Evolutionary conservation across 257 asterid species (phyloP).

Genomic region (Solanum virginianum): DNA sequence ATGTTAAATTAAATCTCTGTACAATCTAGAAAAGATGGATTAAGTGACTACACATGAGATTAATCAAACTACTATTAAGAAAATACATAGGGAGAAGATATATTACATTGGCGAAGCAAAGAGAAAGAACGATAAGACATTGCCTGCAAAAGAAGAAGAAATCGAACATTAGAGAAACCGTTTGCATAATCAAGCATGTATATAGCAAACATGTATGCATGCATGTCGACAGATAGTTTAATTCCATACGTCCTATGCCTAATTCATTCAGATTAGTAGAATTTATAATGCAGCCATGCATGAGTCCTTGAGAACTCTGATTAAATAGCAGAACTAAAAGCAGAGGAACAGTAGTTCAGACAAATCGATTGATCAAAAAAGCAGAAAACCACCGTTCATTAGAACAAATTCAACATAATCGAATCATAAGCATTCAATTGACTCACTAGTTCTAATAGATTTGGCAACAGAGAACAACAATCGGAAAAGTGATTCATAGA

Average conservation of each 20-base stretch:
- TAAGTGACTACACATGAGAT: background rate
- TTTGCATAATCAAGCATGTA: background rate
- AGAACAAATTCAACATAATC: background rate
- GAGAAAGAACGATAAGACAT: slow-evolving; percentile 19
- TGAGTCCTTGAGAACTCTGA: background rate
- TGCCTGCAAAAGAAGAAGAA: slow-evolving; percentile 13
- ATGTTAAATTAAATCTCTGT: background rate
- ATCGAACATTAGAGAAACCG: background rate
- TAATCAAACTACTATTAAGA: background rate
- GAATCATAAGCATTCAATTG: background rate
- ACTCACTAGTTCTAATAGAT: background rate
- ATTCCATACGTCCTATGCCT: background rate
- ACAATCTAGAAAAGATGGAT: background rate
- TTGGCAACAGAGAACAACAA: background rate
- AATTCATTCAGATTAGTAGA: background rate
- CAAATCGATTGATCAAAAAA: background rate
- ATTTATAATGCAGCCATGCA: background rate
- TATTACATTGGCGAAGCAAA: slow-evolving; percentile 27
- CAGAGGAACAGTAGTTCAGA: background rate
- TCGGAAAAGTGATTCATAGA: background rate
- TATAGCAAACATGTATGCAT: background rate
- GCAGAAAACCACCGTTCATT: background rate
- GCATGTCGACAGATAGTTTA: background rate
- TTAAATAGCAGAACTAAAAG: background rate
- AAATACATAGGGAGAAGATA: background rate